A percentile compares a stretch with the other conserved stretches of the same genome.
Conservation (phyloP, 768 basidiomycete species). For the Kwoniella dendrophila region DNA sequence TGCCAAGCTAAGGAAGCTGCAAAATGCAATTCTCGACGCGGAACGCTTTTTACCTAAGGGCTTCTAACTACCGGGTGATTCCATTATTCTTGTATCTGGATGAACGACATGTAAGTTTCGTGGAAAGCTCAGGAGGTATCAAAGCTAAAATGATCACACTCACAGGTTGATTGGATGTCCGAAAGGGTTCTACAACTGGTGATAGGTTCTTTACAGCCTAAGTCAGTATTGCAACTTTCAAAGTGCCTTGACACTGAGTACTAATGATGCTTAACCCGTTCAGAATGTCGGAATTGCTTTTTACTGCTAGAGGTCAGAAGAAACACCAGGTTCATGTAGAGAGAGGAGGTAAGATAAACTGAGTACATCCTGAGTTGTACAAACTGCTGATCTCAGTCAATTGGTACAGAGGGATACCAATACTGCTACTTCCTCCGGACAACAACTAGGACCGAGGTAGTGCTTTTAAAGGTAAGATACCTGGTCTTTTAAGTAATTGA, state of each 20-base stretch:
- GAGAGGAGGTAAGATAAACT: constrained; percentile 68
- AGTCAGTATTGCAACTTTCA: constrained; percentile 60
- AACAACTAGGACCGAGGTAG: constrained; percentile 72
- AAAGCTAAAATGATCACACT: background rate
- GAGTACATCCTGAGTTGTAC: background rate
- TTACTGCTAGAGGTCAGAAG: constrained; percentile 57
- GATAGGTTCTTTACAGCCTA: constrained; percentile 73
- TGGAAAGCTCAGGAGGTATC: background rate
- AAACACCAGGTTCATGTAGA: constrained; percentile 78
- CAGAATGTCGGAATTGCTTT: constrained; percentile 50
- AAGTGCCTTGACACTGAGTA: background rate
- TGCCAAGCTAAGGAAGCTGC: too few relatives aligned
- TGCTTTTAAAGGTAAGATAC: constrained; percentile 76
- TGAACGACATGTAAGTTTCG: constrained; percentile 69
- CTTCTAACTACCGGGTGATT: constrained; percentile 71
- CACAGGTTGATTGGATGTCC: constrained; percentile 75
- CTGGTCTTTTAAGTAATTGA: background rate
- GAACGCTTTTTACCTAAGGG: constrained; percentile 80
- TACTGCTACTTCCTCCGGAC: constrained; percentile 87
- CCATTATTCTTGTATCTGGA: constrained; percentile 88
- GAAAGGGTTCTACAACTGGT: constrained; percentile 78
- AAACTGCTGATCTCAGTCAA: constrained; percentile 9
- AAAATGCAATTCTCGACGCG: constrained; percentile 69
- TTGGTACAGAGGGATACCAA: constrained; percentile 74
- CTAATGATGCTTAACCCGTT: constrained; percentile 22